Conservation (phyloP, 768 basidiomycete species). For the Amanita molliuscula region DNA sequence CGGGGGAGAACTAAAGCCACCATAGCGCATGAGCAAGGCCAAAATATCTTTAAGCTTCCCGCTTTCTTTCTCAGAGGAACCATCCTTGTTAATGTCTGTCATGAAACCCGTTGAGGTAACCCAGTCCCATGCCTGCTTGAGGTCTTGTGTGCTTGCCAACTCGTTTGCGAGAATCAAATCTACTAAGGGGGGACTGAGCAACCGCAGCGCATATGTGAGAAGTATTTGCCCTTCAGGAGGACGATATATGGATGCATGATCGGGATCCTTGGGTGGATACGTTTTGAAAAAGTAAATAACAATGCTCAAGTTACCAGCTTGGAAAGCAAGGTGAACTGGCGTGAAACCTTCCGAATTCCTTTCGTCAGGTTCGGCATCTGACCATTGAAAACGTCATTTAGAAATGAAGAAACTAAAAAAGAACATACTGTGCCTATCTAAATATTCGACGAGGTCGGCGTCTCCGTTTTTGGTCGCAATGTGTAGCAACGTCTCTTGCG, state of each 20-base stretch:
- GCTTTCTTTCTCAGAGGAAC: conserved; percentile 14
- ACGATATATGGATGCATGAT: conserved; percentile 39
- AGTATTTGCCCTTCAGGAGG: conserved; percentile 30
- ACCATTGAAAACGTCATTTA: conserved; percentile 8
- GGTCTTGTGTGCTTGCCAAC: conserved; percentile 39
- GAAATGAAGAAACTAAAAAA: conserved; percentile 15
- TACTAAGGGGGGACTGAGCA: conserved; percentile 51
- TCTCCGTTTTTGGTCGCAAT: conserved; percentile 51
- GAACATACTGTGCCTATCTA: conserved; percentile 57
- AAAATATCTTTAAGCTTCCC: conserved; percentile 39
- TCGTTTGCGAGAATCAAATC: conserved; percentile 52
- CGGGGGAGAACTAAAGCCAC: conserved; percentile 38
- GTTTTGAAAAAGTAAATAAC: conserved; percentile 51
- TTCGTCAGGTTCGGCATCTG: conserved; percentile 70
- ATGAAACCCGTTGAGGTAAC: conserved; percentile 25
- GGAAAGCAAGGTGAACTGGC: conserved; percentile 57
- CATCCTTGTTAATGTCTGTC: conserved; percentile 12
- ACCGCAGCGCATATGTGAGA: conserved; percentile 48
- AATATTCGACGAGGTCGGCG: conserved; percentile 51
- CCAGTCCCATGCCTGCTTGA: conserved; percentile 40
- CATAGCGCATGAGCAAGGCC: conserved; percentile 40
- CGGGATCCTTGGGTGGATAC: conserved; percentile 45
- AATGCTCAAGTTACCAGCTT: conserved; percentile 39
- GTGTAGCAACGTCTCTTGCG: conserved; percentile 60
- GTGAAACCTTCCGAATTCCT: conserved; percentile 47